These are phyloP conservation scores for Hondaea fermentalgiana DNA, from an alignment of 108 stramenopile genomes.

Conservation along the genomic window DNA sequence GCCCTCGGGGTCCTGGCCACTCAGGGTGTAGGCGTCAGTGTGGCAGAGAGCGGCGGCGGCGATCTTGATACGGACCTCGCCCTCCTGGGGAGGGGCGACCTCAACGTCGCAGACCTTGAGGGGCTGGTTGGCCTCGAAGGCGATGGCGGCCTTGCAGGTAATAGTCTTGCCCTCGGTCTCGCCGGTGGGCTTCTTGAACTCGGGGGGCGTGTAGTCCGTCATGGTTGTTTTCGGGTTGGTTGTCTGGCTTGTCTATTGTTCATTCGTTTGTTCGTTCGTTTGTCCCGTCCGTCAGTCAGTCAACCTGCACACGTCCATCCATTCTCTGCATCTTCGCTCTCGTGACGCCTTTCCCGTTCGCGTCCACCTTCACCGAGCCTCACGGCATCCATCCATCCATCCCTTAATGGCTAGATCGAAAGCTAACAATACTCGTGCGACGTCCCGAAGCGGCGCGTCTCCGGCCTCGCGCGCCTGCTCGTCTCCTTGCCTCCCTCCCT, in stretches of 20 bases:
- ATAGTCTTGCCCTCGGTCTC: slow-evolving; percentile 20
- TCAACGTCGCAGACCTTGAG: neutral
- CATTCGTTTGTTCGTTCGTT: too few species aligned
- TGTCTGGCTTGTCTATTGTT: neutral
- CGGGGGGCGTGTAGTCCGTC: neutral
- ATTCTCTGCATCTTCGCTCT: too few species aligned
- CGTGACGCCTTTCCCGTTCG: too few species aligned
- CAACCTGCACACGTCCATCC: too few species aligned
- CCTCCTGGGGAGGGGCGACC: slow-evolving; percentile 25
- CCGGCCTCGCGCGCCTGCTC: too few species aligned
- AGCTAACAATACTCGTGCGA: too few species aligned
- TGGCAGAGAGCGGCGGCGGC: slow-evolving; percentile 48
- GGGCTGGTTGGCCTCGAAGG: slow-evolving; percentile 11
- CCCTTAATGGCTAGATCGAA: too few species aligned
- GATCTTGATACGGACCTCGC: slow-evolving; percentile 57
- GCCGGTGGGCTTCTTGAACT: neutral
- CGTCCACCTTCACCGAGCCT: too few species aligned
- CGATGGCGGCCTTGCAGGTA: slow-evolving; percentile 22
- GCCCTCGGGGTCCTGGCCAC: slow-evolving; percentile 56
- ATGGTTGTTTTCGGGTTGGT: neutral
- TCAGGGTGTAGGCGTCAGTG: slow-evolving; percentile 43
- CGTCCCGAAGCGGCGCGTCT: too few species aligned
- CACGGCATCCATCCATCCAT: too few species aligned
- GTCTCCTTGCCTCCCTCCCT: too few species aligned
- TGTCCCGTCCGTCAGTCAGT: too few species aligned